phyloP scores from a whole-genome alignment of 495 filamentous ascomycete genomes.

The Daldinia vernicosa region DNA sequence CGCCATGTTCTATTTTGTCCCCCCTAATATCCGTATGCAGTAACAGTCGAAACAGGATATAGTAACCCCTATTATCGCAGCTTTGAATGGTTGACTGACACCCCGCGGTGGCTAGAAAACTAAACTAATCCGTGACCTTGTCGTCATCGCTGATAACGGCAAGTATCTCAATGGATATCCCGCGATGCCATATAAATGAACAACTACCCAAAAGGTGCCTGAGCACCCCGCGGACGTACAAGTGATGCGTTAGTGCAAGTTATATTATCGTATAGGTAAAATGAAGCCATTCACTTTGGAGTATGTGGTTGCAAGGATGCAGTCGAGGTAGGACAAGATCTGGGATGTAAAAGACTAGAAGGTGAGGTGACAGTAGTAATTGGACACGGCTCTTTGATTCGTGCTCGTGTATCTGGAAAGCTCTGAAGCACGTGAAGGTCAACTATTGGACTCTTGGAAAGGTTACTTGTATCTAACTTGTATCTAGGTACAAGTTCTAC shows the following conservation, averaged over 20 bases:
- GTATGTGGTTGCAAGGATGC: background rate
- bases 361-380: background rate
- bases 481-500: background rate
- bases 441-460: background rate
- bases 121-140: background rate
- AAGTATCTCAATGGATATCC: background rate
- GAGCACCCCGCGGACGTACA: background rate
- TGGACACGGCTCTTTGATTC: slow-evolving; percentile 1
- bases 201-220: background rate
- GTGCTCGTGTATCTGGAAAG: background rate
- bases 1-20: background rate
- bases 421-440: background rate
- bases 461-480: background rate
- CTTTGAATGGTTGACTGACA: background rate
- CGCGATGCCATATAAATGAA: background rate
- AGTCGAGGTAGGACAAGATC: background rate
- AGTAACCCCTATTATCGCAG: background rate
- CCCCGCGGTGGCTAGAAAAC: background rate
- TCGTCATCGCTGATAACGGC: slow-evolving; percentile 4
- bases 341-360: background rate
- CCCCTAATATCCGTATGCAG: background rate
- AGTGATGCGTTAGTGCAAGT: slow-evolving; percentile 2
- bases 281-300: background rate
- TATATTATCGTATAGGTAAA: background rate
- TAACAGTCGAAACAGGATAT: background rate